phyloP scores from a whole-genome alignment of 2,329 filamentous ascomycete species.

The Ophiocordyceps camponoti-leonardi region DNA sequence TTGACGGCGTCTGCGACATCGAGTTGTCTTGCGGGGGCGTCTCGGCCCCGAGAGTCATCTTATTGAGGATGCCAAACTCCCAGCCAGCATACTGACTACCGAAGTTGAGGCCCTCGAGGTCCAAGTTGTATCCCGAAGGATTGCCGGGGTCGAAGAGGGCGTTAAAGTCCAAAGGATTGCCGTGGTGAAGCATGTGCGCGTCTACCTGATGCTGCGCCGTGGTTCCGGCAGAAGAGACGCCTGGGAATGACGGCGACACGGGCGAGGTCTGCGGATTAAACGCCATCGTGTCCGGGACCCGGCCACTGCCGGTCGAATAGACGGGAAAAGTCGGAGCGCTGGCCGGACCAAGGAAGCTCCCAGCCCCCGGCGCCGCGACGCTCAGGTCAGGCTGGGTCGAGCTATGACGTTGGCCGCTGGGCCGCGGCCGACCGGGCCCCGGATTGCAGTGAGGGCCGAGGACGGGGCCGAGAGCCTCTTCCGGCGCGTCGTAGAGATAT shows the following conservation, averaged over 20 bases:
- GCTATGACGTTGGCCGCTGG: constrained; percentile 28
- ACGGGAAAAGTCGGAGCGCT: constrained; percentile 30
- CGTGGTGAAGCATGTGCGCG: constrained; percentile 28
- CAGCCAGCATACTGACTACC: constrained; percentile 90
- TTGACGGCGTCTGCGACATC: constrained; percentile 21
- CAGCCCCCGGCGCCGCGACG: constrained; percentile 19
- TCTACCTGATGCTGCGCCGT: constrained; percentile 29
- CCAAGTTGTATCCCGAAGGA: constrained; percentile 86
- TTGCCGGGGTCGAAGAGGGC: constrained; percentile 80
- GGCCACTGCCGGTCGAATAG: constrained; percentile 24
- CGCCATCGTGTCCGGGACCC: constrained; percentile 29
- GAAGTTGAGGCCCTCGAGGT: constrained; percentile 75
- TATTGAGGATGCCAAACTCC: constrained; percentile 90
- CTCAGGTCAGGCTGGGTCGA: constrained; percentile 29
- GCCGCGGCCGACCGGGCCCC: constrained; percentile 26
- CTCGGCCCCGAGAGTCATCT: constrained; percentile 70
- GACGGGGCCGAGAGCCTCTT: constrained; percentile 77
- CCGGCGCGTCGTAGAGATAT: constrained; percentile 90
- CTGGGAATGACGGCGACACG: constrained; percentile 55
- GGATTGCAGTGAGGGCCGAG: constrained; percentile 55
- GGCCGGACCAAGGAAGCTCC: constrained; percentile 30
- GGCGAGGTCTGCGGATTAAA: constrained; percentile 57
- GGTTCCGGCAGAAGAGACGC: constrained; percentile 18
- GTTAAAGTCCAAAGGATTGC: constrained; percentile 33
- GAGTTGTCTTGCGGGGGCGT: constrained; percentile 52